A percentile compares a stretch with the other conserved stretches of the same genome.
Evolutionary conservation across 2,329 filamentous ascomycete species (phyloP).

Genomic region (Trichoderma gracile): DNA sequence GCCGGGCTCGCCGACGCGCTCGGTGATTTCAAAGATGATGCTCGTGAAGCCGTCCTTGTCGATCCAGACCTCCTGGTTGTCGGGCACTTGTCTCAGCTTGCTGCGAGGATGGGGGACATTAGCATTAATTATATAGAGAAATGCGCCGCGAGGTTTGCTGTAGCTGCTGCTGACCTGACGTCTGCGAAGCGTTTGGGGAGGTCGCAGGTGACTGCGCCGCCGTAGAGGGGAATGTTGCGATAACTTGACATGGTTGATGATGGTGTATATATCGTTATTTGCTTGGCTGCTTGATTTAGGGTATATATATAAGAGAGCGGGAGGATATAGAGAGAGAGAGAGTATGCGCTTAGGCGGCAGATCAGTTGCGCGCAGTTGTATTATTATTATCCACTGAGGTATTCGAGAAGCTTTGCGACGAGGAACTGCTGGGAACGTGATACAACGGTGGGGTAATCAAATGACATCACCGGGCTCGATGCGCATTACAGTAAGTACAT

Average conservation of each 20-base stretch:
- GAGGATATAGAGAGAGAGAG: too few relatives aligned
- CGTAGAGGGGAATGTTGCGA: constrained; percentile 64
- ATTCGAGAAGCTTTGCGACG: too few relatives aligned
- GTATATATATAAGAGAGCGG: not conserved
- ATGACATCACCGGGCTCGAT: constrained; percentile 16
- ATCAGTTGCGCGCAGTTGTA: not conserved
- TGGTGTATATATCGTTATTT: not conserved
- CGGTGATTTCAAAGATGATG: constrained; percentile 87
- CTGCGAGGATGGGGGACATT: constrained; percentile 43
- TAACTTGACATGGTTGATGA: constrained; percentile 55
- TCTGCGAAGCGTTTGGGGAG: constrained; percentile 69
- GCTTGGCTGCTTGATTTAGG: not conserved
- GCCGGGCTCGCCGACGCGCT: constrained; percentile 66
- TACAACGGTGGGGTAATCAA: constrained; percentile 12
- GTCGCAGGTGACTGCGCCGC: constrained; percentile 69
- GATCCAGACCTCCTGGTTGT: constrained; percentile 92
- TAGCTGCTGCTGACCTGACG: constrained; percentile 60
- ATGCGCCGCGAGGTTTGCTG: not conserved
- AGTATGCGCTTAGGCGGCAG: not conserved
- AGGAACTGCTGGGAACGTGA: not conserved
- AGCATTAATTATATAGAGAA: not conserved
- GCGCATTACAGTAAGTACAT: not conserved
- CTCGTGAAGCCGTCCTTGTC: constrained; percentile 80
- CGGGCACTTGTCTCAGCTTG: constrained; percentile 72
- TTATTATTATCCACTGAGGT: too few relatives aligned